phyloP scores from a whole-genome alignment of 441 rosid species.

The Omphalea diandra region DNA sequence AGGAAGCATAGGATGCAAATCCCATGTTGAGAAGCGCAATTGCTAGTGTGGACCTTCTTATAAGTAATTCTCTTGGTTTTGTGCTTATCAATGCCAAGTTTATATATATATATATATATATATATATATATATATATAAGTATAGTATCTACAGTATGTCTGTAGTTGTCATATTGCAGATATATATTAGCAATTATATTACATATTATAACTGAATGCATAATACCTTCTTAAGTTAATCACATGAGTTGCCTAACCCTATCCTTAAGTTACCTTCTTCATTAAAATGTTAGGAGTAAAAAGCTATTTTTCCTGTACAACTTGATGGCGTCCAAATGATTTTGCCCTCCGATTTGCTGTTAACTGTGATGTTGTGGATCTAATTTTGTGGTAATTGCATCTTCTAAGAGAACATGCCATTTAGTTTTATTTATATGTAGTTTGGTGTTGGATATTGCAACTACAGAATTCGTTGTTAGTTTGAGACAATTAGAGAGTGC shows the following conservation, averaged over 20 bases:
- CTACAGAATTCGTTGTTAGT: constrained; percentile 11
- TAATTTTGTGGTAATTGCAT: background rate
- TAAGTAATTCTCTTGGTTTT: constrained; percentile 25
- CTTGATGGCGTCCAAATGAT: background rate
- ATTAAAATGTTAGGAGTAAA: background rate
- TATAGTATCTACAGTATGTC: background rate
- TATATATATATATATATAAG: too few species aligned
- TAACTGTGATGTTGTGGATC: background rate
- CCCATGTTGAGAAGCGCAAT: constrained; percentile 18
- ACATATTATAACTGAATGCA: background rate
- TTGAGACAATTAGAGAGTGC: constrained; percentile 12
- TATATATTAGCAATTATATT: background rate
- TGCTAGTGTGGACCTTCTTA: constrained; percentile 24
- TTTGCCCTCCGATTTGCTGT: background rate
- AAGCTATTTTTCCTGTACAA: background rate
- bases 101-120: too few species aligned
- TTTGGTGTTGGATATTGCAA: background rate
- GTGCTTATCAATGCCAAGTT: constrained; percentile 9
- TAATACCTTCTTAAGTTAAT: too few species aligned
- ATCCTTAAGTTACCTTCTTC: constrained; percentile 8
- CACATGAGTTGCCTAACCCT: background rate
- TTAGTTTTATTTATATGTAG: background rate
- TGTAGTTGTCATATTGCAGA: background rate
- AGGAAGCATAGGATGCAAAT: constrained; percentile 26
- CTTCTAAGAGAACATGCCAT: constrained; percentile 15